Conservation (phyloP, 495 filamentous ascomycete species). For the Trichoderma parareesei region DNA sequence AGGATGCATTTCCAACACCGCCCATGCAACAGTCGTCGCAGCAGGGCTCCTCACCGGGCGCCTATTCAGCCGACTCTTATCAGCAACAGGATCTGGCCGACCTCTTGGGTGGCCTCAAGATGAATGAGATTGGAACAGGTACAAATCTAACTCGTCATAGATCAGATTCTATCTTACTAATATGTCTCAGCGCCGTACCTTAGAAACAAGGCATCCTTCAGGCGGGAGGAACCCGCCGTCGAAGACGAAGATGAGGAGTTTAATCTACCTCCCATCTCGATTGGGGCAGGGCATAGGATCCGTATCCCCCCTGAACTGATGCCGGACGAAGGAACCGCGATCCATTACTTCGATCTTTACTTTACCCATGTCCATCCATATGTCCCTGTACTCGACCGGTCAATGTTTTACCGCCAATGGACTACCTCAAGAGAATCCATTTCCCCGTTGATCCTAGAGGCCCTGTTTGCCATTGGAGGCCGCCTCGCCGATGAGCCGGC, state of each 20-base stretch:
- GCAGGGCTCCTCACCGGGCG: constrained; percentile 38
- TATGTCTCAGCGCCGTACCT: constrained; percentile 67
- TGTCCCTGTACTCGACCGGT: constrained; percentile 83
- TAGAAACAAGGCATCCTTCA: constrained; percentile 56
- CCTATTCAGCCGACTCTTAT: constrained; percentile 55
- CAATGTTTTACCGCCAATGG: constrained; percentile 88
- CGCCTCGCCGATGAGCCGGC: constrained; percentile 73
- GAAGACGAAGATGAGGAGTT: constrained; percentile 71
- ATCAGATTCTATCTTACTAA: constrained; percentile 13
- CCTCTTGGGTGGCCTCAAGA: constrained; percentile 74
- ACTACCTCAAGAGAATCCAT: constrained; percentile 74
- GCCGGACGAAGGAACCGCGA: constrained; percentile 75
- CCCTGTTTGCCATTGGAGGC: constrained; percentile 89
- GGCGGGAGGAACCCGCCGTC: constrained; percentile 59
- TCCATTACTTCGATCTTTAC: constrained; percentile 86
- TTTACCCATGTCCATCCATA: constrained; percentile 93
- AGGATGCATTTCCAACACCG: constrained; percentile 44
- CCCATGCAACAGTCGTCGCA: constrained; percentile 43
- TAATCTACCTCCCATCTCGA: constrained; percentile 54
- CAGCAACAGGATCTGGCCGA: constrained; percentile 67
- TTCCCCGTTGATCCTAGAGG: constrained; percentile 86
- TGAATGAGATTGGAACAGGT: constrained; percentile 86
- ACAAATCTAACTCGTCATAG: constrained; percentile 23
- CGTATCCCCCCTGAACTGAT: constrained; percentile 91
- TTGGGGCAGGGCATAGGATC: constrained; percentile 63